These are phyloP conservation scores for Tetraselmis striata DNA, from an alignment of 139 green algal species.

Conservation along the genomic window DNA sequence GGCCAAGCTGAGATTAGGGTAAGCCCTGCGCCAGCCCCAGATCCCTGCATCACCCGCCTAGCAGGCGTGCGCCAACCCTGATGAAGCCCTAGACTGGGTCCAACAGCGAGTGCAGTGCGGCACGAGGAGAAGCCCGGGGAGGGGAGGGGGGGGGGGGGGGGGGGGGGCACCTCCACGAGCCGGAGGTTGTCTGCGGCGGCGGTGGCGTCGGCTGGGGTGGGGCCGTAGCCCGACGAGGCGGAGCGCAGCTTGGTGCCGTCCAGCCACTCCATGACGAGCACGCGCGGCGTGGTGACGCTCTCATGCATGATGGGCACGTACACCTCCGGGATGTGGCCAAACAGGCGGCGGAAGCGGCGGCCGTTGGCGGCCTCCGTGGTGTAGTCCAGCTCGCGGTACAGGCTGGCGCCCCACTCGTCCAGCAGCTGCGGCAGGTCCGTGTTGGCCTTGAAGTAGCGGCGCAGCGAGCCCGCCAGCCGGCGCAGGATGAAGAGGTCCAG, in stretches of 20 bases:
- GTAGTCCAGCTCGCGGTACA: conserved; percentile 83
- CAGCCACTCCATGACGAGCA: conserved; percentile 91
- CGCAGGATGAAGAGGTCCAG: conserved; percentile 80
- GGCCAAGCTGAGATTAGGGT: too few relatives aligned
- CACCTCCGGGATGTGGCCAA: conserved; percentile 40
- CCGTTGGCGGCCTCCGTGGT: conserved; percentile 65
- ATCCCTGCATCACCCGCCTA: too few relatives aligned
- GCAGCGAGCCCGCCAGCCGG: conserved; percentile 22
- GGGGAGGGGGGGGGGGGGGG: too few relatives aligned
- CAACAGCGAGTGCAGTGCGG: too few relatives aligned
- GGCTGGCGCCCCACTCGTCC: conserved; percentile 77
- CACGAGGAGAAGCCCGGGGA: too few relatives aligned
- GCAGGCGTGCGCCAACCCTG: too few relatives aligned
- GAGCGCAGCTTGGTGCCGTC: conserved; percentile 69
- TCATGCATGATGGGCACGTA: conserved; percentile 48
- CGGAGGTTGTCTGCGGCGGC: conserved; percentile 54
- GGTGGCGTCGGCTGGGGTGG: background rate
- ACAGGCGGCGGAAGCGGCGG: conserved; percentile 46
- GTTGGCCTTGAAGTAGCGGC: conserved; percentile 9
- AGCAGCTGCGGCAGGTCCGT: conserved; percentile 78
- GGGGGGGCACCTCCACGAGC: conserved; percentile 80
- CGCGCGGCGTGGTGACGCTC: conserved; percentile 38
- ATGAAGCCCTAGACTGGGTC: too few relatives aligned
- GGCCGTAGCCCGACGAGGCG: conserved; percentile 2
- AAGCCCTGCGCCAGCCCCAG: too few relatives aligned